Evolutionary conservation across 108 stramenopile genomes (phyloP), one percentile per base, ranked within the genome.

Genomic region (Nitzschia sp.): DNA sequence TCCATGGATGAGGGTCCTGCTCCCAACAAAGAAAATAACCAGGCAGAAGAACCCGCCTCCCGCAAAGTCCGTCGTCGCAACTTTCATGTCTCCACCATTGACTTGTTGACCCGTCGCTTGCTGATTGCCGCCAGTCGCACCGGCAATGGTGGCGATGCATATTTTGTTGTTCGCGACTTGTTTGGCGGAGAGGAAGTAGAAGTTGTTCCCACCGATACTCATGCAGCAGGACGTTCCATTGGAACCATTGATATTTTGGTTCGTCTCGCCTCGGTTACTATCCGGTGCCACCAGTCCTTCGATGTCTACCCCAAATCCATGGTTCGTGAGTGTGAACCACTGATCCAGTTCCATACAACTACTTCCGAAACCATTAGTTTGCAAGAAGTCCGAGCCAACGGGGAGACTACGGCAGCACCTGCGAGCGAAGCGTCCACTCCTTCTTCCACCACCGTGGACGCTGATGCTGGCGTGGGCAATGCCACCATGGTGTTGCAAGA

Each of bases 161-260:
- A 82, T 70, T 93, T 87, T 72, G 75, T 93, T 62, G 89, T 93
- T 55, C 66, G 66, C 17, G 92, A 93, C 72, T 77, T 93, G 29
- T 93, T 93, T 73, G 92, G 92, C 43, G 92, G 86, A 14, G 89
- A 93, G 37, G 89, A 91, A 56, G 86, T 93, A 29, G 87, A 89
- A 61, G 92, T 93, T 5, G 84, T 93, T 15, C 83, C 92, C 22
- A 81, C 88, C 20, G 79, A 81, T 42, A 60, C 53, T 0, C 17
- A 69, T 11, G 67, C 80, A 43, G 34, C 44, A 20, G 70, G 72
- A 38, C 68, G 66, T 42, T 54, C 72, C 51, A 50, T 58, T 19
- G 83, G 85, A 63, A 84, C 86, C 1, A 89, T 93, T 65, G 92
- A 93, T 79, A 87, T 93, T 12, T 59, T 82, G 48, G 85, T 93